These are phyloP conservation scores for Aspergillus alliaceus DNA, from an alignment of 2,329 filamentous ascomycete species.

Conservation along the genomic window DNA sequence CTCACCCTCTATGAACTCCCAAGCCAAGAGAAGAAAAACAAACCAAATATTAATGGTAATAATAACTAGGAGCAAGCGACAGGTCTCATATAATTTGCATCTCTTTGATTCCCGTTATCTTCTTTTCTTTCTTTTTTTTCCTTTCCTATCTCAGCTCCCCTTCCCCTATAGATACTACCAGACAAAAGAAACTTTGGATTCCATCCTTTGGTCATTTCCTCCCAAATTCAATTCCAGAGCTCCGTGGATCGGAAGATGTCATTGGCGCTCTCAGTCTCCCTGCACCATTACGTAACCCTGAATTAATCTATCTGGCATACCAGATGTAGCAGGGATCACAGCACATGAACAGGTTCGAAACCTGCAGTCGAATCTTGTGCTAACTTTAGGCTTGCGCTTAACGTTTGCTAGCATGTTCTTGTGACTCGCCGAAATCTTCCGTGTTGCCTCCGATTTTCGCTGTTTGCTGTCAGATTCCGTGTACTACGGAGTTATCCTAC, in stretches of 20 bases:
- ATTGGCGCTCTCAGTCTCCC: conserved; percentile 7
- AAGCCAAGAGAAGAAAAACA: background rate
- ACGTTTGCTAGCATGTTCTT: background rate
- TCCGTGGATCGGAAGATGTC: background rate
- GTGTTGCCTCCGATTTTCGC: background rate
- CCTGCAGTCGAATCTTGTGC: conserved; percentile 1
- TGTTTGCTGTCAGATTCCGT: too few relatives aligned
- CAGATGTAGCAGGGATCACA: background rate
- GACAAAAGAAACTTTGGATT: background rate
- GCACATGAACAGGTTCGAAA: conserved; percentile 4
- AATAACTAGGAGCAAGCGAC: background rate
- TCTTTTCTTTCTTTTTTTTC: background rate
- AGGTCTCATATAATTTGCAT: background rate
- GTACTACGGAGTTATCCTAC: too few relatives aligned
- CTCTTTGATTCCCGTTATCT: background rate
- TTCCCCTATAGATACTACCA: background rate
- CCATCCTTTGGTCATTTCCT: background rate
- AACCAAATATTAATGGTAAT: background rate
- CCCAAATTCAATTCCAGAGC: too few relatives aligned
- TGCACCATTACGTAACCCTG: conserved; percentile 13
- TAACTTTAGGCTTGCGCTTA: conserved; percentile 3
- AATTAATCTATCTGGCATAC: background rate
- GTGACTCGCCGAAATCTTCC: background rate
- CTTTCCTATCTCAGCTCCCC: background rate
- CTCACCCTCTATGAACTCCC: background rate